Conservation (phyloP, 1,284 basidiomycete genomes). For the Sporisorium exsertum region DNA sequence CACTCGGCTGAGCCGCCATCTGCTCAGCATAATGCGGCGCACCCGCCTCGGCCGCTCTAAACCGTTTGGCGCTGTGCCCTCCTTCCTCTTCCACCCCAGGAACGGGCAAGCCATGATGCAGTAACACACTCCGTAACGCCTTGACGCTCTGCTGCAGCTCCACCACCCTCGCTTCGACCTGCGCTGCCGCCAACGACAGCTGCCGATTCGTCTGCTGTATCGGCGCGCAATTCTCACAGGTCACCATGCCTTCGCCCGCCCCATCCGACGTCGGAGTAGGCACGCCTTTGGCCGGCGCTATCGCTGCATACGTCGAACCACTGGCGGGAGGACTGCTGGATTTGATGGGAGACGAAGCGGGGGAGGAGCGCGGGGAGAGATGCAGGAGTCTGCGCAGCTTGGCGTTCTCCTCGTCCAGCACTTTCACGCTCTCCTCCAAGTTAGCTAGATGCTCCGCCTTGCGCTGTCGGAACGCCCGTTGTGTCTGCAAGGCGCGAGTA, state of each 20-base stretch:
- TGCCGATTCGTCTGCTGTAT: constrained; percentile 26
- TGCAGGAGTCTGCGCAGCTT: constrained; percentile 22
- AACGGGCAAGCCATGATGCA: constrained; percentile 21
- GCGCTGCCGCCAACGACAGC: constrained; percentile 20
- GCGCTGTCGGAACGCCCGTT: constrained; percentile 54
- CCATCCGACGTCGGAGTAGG: background rate
- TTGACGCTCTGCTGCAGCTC: constrained; percentile 22
- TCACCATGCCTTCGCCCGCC: background rate
- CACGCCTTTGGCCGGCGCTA: background rate
- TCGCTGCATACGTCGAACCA: background rate
- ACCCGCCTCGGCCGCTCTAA: background rate
- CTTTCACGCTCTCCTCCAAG: constrained; percentile 36
- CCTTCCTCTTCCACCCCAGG: background rate
- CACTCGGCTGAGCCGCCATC: background rate
- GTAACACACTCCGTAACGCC: constrained; percentile 24
- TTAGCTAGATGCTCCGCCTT: constrained; percentile 47
- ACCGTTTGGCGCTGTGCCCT: background rate
- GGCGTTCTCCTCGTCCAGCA: constrained; percentile 36
- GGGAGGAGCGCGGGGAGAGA: background rate
- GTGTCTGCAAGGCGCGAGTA: constrained; percentile 50
- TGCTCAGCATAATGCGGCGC: background rate
- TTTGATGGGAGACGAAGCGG: background rate
- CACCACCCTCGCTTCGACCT: constrained; percentile 21
- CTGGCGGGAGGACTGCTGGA: background rate
- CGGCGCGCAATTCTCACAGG: constrained; percentile 19